Percentiles rank a stretch among this genome's conserved stretches.
Evolutionary conservation across 768 basidiomycete genomes (phyloP).

Genomic region (Podaxis pistillaris): DNA sequence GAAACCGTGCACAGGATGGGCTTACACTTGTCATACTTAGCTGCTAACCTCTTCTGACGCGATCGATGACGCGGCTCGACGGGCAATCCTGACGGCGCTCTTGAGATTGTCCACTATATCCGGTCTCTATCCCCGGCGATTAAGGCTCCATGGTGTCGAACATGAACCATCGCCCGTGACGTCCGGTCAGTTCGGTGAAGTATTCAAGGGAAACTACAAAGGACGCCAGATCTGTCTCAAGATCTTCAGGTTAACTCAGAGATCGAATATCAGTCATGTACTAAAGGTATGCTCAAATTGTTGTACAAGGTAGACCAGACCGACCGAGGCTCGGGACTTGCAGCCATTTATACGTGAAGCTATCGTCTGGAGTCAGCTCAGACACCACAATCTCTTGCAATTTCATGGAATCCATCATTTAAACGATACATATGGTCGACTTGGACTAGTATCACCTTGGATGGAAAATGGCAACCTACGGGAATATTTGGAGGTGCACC

Average conservation of each 20-base stretch:
- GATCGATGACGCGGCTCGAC: not conserved
- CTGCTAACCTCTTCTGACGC: not conserved
- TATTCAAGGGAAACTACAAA: constrained; percentile 24
- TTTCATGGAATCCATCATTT: constrained; percentile 16
- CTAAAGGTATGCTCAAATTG: not conserved
- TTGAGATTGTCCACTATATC: not conserved
- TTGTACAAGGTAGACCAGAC: not conserved
- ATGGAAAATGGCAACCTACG: constrained; percentile 6
- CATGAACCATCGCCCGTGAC: not conserved
- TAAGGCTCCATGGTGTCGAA: not conserved
- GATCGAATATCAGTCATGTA: not conserved
- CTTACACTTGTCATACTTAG: not conserved
- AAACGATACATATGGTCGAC: not conserved
- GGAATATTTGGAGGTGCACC: not conserved
- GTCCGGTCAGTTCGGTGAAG: constrained; percentile 22
- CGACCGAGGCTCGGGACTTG: not conserved
- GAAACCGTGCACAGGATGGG: not conserved
- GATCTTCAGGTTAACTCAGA: not conserved
- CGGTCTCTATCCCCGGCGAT: not conserved
- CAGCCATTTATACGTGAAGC: constrained; percentile 15
- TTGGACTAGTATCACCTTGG: constrained; percentile 13
- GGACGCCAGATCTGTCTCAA: constrained; percentile 25
- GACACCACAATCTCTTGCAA: constrained; percentile 13
- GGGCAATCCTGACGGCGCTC: not conserved
- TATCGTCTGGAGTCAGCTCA: constrained; percentile 16